These are phyloP conservation scores for Leptographium galeiforme DNA, from an alignment of 2,329 filamentous ascomycete genomes.

Conservation along the genomic window DNA sequence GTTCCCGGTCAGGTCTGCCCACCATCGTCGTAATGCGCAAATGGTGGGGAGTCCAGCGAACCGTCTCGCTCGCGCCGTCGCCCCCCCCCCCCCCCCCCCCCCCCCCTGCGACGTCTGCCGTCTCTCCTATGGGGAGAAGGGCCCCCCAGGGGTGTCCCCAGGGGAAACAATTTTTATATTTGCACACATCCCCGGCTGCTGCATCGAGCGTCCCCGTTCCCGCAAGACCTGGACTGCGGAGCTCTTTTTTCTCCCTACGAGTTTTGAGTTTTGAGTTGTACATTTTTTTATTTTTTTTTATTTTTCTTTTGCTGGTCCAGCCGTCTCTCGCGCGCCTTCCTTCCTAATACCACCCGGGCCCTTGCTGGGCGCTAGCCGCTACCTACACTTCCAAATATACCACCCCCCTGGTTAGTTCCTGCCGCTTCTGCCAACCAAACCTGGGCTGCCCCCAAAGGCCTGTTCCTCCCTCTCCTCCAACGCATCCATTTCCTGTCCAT, in stretches of 20 bases:
- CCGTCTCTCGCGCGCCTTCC: background rate
- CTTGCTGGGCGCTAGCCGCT: constrained; percentile 3
- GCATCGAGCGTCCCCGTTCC: too few species aligned
- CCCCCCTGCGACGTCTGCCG: too few species aligned
- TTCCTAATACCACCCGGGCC: background rate
- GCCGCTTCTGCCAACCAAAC: background rate
- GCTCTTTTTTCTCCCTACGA: background rate
- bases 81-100: too few species aligned
- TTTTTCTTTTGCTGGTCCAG: background rate
- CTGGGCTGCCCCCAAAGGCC: background rate
- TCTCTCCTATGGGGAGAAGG: too few species aligned
- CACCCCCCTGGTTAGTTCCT: constrained; percentile 2
- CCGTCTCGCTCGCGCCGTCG: too few species aligned
- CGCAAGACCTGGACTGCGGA: background rate
- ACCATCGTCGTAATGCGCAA: too few species aligned
- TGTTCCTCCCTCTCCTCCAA: background rate
- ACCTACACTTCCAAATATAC: constrained; percentile 5
- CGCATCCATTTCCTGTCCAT: background rate
- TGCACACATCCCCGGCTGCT: too few species aligned
- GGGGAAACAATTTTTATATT: too few species aligned
- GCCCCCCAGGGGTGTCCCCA: too few species aligned
- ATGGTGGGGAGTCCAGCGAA: too few species aligned
- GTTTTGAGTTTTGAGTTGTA: background rate
- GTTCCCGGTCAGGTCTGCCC: too few species aligned
- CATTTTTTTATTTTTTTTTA: background rate